Conservation (phyloP, 2,329 filamentous ascomycete species). For the Pleoardoris graminearum region DNA sequence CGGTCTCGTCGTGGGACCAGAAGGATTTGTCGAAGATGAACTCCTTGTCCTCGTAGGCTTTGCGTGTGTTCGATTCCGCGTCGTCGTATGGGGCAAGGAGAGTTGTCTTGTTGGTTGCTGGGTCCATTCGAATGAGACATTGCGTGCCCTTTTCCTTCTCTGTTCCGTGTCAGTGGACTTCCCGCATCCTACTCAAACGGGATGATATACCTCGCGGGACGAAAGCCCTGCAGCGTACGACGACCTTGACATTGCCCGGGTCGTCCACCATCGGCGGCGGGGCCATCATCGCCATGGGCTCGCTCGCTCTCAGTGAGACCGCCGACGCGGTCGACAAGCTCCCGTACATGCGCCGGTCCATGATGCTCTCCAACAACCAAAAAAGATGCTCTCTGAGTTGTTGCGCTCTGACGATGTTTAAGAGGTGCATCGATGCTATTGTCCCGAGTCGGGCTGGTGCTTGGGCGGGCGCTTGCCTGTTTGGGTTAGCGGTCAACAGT, state of each 20-base stretch:
- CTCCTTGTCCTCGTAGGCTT: constrained; percentile 79
- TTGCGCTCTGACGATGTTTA: constrained; percentile 34
- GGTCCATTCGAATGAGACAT: constrained; percentile 92
- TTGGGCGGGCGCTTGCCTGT: constrained; percentile 28
- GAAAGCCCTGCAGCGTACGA: constrained; percentile 54
- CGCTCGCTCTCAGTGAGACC: constrained; percentile 49
- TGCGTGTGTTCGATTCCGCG: constrained; percentile 65
- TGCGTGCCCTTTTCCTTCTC: constrained; percentile 78
- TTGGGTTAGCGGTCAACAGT: constrained; percentile 35
- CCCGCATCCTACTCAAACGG: too few relatives aligned
- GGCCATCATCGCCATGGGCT: constrained; percentile 37
- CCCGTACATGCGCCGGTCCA: constrained; percentile 37
- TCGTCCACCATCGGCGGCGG: constrained; percentile 44
- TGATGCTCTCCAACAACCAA: constrained; percentile 26
- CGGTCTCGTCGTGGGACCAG: constrained; percentile 83
- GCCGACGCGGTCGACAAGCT: constrained; percentile 46
- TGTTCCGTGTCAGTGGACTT: constrained; percentile 48
- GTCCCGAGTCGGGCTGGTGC: constrained; percentile 9
- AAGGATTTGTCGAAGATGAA: constrained; percentile 99
- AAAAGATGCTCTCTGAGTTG: constrained; percentile 28
- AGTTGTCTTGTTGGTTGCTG: constrained; percentile 79
- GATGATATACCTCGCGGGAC: constrained; percentile 50
- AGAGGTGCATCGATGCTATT: constrained; percentile 34
- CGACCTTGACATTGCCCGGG: constrained; percentile 56
- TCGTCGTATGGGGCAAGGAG: constrained; percentile 69